Evolutionary conservation across 805 yeast genomes (phyloP).

Genomic region (Tetrapisispora nanseiensis): DNA sequence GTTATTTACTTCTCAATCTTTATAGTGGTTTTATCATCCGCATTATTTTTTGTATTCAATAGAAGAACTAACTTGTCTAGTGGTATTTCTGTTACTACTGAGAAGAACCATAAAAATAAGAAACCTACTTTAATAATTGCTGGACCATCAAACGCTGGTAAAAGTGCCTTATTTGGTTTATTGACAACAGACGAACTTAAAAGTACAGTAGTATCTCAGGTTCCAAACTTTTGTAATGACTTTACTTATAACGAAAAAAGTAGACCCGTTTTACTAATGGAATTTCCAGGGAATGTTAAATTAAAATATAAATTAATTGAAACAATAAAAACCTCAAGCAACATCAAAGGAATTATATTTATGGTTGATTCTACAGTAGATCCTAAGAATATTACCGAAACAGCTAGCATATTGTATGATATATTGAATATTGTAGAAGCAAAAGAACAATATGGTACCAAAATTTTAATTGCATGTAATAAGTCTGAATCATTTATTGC

Average conservation of each 20-base stretch:
- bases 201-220: conserved; percentile 43
- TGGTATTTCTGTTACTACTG: not conserved
- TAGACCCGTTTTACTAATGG: conserved; percentile 47
- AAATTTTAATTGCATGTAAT: conserved; percentile 70
- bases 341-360: conserved; percentile 59
- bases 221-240: conserved; percentile 32
- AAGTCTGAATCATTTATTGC: conserved; percentile 81
- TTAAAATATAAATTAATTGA: conserved; percentile 47
- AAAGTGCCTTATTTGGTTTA: conserved; percentile 35
- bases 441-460: conserved; percentile 47
- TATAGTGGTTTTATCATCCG: not conserved
- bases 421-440: conserved; percentile 54
- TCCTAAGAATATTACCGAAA: conserved; percentile 37
- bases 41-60: not conserved
- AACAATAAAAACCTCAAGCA: conserved; percentile 35
- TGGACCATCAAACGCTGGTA: conserved; percentile 60
- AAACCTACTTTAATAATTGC: conserved; percentile 50
- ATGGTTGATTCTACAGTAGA: conserved; percentile 68
- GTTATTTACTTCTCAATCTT: not conserved
- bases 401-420: conserved; percentile 50
- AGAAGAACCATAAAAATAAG: not conserved
- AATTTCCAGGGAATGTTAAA: conserved; percentile 84
- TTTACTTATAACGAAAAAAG: conserved; percentile 10
- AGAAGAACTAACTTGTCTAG: not conserved
- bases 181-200: conserved; percentile 24